phyloP scores from a whole-genome alignment of 148 eudicot species.

The Selenicereus undatus region DNA sequence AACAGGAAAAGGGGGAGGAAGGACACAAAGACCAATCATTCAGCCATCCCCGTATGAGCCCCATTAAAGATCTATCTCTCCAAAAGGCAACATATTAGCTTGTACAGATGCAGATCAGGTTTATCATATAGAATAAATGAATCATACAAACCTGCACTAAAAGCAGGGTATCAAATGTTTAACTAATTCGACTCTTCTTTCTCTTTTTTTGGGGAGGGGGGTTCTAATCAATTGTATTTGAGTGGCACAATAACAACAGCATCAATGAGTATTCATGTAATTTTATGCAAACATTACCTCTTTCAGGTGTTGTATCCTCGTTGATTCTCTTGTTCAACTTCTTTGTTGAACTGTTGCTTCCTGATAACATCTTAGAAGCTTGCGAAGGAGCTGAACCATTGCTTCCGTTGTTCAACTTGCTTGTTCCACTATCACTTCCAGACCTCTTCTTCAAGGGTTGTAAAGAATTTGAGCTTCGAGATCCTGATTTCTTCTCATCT shows the following conservation, averaged over 20 bases:
- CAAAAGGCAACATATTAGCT: too few relatives aligned
- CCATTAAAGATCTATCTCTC: too few relatives aligned
- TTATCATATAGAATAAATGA: too few relatives aligned
- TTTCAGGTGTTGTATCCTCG: constrained; percentile 25
- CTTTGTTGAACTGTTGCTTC: constrained; percentile 21
- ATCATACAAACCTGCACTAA: too few relatives aligned
- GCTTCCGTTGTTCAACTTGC: constrained; percentile 10
- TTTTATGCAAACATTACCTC: constrained; percentile 29
- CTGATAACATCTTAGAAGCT: constrained; percentile 15
- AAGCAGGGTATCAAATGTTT: too few relatives aligned
- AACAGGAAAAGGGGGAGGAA: too few relatives aligned
- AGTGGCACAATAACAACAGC: not conserved
- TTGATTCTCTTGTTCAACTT: constrained; percentile 16
- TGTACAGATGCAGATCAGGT: too few relatives aligned
- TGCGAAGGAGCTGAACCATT: constrained; percentile 1
- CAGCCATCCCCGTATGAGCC: too few relatives aligned
- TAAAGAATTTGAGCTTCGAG: constrained; percentile 17
- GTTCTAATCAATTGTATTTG: too few relatives aligned
- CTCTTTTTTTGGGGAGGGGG: too few relatives aligned
- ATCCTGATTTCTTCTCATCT: constrained; percentile 26
- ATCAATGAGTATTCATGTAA: not conserved
- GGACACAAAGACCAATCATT: too few relatives aligned
- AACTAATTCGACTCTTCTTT: too few relatives aligned
- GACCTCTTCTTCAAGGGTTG: constrained; percentile 22
- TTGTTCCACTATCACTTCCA: constrained; percentile 9